Evolutionary conservation across 495 filamentous ascomycete species (phyloP).

Genomic region (Podospora appendiculata): DNA sequence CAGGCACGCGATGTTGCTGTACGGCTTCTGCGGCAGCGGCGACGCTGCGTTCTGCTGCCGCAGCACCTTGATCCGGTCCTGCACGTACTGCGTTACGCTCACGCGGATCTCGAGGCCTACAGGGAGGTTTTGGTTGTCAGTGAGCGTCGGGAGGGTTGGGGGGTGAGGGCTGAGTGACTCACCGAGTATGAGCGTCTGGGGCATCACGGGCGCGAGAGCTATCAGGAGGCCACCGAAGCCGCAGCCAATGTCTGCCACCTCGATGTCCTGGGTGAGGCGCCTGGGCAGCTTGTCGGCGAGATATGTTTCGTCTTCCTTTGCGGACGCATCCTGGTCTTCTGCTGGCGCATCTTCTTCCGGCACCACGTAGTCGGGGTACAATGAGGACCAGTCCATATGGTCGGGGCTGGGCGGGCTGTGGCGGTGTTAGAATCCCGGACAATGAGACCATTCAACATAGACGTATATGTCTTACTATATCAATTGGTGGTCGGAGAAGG

Average conservation of each 20-base stretch:
- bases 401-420: slow-evolving; percentile 69
- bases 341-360: slow-evolving; percentile 7
- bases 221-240: slow-evolving; percentile 90
- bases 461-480: slow-evolving; percentile 60
- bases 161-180: slow-evolving; percentile 10
- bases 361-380: slow-evolving; percentile 65
- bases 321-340: background rate
- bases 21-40: slow-evolving; percentile 34
- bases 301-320: slow-evolving; percentile 13
- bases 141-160: background rate
- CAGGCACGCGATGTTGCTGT: slow-evolving; percentile 79
- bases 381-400: slow-evolving; percentile 82
- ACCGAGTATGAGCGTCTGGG: slow-evolving; percentile 77
- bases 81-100: slow-evolving; percentile 81
- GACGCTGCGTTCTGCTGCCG: slow-evolving; percentile 50
- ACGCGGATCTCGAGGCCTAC: slow-evolving; percentile 79
- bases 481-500: slow-evolving; percentile 87
- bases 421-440: background rate
- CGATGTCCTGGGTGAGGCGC: slow-evolving; percentile 58
- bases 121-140: background rate
- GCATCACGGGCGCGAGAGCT: slow-evolving; percentile 72
- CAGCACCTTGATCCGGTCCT: slow-evolving; percentile 75
- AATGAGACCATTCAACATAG: background rate
- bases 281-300: slow-evolving; percentile 9
- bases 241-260: slow-evolving; percentile 96